Evolutionary conservation across 176 grass and related monocot genomes (phyloP).

Genomic region (Urochloa ruziziensis): DNA sequence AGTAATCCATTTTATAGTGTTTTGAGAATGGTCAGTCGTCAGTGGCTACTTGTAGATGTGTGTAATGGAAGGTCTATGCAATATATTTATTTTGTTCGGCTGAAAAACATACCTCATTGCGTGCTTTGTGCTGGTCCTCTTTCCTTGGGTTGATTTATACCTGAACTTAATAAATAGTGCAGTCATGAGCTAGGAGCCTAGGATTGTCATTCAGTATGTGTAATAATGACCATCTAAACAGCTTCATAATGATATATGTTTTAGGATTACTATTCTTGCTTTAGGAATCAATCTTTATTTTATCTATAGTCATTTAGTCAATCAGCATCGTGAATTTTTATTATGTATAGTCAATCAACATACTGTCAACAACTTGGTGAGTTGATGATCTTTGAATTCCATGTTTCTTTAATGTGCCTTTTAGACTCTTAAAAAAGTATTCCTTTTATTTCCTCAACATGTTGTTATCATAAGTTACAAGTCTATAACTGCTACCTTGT

Average conservation of each 20-base stretch:
- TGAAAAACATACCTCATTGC: not conserved
- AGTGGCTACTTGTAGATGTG: not conserved
- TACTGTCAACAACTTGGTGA: not conserved
- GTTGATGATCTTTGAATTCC: not conserved
- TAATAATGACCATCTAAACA: not conserved
- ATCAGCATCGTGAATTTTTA: not conserved
- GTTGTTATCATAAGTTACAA: slow-evolving; percentile 8
- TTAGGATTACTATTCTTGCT: not conserved
- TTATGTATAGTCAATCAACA: not conserved
- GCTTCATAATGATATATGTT: not conserved
- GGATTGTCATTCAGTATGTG: not conserved
- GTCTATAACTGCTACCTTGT: slow-evolving; percentile 20
- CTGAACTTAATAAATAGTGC: not conserved
- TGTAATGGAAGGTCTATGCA: not conserved
- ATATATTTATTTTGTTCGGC: not conserved
- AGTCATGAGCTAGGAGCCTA: not conserved
- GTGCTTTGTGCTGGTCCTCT: not conserved
- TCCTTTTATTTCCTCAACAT: slow-evolving; percentile 12
- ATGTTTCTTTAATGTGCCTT: not conserved
- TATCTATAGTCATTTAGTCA: slow-evolving; percentile 15
- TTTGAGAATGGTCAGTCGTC: not conserved
- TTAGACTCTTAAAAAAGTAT: not conserved
- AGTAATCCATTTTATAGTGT: not conserved
- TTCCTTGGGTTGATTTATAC: not conserved
- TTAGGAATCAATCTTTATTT: not conserved